Evolutionary conservation across 768 basidiomycete species (phyloP), one percentile per base, ranked within the genome.

Genomic region (Nidularia pulvinata): DNA sequence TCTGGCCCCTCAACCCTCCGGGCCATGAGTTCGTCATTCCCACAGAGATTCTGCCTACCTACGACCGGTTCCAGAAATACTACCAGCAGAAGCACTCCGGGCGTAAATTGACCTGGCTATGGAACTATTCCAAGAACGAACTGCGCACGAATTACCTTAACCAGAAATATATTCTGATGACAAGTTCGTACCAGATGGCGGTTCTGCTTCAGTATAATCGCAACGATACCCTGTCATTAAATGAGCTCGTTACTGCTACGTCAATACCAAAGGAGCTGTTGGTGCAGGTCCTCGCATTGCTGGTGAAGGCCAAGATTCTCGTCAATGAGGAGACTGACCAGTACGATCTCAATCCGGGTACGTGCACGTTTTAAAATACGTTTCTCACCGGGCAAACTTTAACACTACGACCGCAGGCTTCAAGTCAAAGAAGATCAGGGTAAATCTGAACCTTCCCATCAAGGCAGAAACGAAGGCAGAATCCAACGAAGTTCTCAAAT

Each of bases 71-170:
- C 79, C 84, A 86, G 57, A 85, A 86, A 55, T 98, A 94, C 76
- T 98, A 98, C 69, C 90, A 92, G 65, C 86, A 85, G 65, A 94
- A 95, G 69, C 93, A 96, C 69, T 91, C 89, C 2, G 96, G 95
- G 11, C 89, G 96, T 55, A 96, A 96, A 66, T 81, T 99, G 43
- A 95, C 93, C 0, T 99, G 96, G 96, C 74, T 98, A 7, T 99
- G 97, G 97, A 96, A 98, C 64, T 93, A 95, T 68, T 94, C 88
- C 52, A 96, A 96, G 77, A 95, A 95, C 72, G 97, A 99, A 67
- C 81, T 99, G 5, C 85, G 89, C 52, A 95, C 95, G 58, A 95
- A 91, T 65, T 94, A 97, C 71, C 79, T 93, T 51, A 88, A 87
- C 64, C 93, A 95, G 71, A 97, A 95, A 70, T 98, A 98, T 75